Evolutionary conservation across 768 basidiomycete species (phyloP).

Genomic region (Naganishia kalamii): DNA sequence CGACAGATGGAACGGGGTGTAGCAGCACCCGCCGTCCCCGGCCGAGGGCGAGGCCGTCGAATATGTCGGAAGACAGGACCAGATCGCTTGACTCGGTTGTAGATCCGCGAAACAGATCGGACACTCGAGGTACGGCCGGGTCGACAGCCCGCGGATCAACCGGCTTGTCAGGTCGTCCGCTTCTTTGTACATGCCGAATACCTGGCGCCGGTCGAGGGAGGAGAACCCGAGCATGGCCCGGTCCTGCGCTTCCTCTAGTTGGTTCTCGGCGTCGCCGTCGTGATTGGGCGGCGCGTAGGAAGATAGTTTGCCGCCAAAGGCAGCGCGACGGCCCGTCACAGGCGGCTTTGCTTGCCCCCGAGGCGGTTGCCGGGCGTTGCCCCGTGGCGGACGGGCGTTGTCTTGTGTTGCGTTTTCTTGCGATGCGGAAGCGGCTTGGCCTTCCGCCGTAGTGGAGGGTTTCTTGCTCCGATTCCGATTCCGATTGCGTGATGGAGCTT

Average conservation of each 20-base stretch:
- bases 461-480: neutral
- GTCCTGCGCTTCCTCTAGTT: slow-evolving; percentile 19
- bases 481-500: neutral
- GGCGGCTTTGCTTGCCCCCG: neutral
- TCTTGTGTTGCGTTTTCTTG: neutral
- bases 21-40: slow-evolving; percentile 61
- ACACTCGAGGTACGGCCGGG: slow-evolving; percentile 11
- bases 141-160: slow-evolving; percentile 12
- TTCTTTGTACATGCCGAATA: slow-evolving; percentile 17
- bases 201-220: neutral
- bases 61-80: slow-evolving; percentile 62
- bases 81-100: slow-evolving; percentile 69
- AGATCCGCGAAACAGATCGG: slow-evolving; percentile 65
- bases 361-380: no score
- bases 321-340: neutral
- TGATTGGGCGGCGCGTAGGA: neutral
- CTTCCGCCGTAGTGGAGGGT: neutral
- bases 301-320: slow-evolving; percentile 1
- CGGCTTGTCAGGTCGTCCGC: slow-evolving; percentile 16
- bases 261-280: slow-evolving; percentile 3
- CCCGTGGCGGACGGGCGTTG: no score
- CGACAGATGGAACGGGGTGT: slow-evolving; percentile 82
- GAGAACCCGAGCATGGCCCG: slow-evolving; percentile 15
- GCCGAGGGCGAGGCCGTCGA: slow-evolving; percentile 27
- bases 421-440: neutral